Percentiles rank a stretch among this genome's conserved stretches.
phyloP scores from a whole-genome alignment of 2,329 filamentous ascomycete genomes.

The Ophiostoma populinum region DNA sequence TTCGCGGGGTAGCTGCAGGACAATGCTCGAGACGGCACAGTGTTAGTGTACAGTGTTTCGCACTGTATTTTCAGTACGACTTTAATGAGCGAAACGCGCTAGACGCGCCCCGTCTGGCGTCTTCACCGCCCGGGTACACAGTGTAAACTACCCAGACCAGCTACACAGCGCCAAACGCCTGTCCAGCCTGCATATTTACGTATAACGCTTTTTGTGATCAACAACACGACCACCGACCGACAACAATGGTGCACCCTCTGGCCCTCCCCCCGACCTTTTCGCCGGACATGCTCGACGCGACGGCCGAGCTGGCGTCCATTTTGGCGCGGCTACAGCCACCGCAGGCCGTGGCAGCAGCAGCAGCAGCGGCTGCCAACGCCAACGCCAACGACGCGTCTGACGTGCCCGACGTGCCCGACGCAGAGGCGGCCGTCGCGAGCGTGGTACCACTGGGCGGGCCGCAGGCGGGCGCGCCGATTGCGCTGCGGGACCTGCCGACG shows the following conservation, averaged over 20 bases:
- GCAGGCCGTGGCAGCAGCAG: conserved; percentile 18
- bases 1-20: no score
- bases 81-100: no score
- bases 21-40: no score
- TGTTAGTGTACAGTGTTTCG: no score
- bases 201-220: no score
- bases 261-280: conserved; percentile 48
- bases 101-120: no score
- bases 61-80: no score
- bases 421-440: conserved; percentile 9
- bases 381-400: conserved; percentile 20
- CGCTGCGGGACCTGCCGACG: conserved; percentile 58
- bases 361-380: conserved; percentile 13
- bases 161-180: no score
- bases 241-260: conserved; percentile 22
- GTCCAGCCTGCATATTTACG: no score
- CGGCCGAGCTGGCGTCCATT: conserved; percentile 65
- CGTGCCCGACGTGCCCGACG: conserved; percentile 9
- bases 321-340: conserved; percentile 52
- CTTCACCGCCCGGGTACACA: no score
- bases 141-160: no score
- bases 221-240: background rate
- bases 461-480: conserved; percentile 16
- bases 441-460: conserved; percentile 7
- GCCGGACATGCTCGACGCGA: conserved; percentile 69